Conservation (phyloP, 139 green algal genomes). For the Micractinium conductrix region DNA sequence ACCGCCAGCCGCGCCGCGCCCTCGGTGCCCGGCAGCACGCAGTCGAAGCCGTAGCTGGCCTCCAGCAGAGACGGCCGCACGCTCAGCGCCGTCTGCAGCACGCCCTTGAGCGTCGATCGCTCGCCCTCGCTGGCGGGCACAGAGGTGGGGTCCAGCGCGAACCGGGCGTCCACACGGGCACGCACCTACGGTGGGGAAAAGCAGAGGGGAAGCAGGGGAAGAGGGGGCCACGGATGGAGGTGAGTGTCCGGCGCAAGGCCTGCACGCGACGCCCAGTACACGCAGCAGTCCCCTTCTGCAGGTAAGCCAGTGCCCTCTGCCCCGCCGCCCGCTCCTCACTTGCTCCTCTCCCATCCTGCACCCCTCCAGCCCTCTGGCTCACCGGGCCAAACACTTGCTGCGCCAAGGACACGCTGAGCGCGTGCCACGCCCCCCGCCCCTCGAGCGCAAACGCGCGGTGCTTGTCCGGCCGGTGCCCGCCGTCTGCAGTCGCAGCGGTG, state of each 20-base stretch:
- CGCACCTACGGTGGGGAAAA: conserved; percentile 47
- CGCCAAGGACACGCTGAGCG: conserved; percentile 60
- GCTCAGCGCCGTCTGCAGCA: conserved; percentile 46
- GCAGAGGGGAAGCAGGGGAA: background rate
- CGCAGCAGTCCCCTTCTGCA: too few relatives aligned
- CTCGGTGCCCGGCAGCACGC: conserved; percentile 62
- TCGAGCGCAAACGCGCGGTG: conserved; percentile 73
- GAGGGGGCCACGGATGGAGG: background rate
- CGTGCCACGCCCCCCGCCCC: conserved; percentile 72
- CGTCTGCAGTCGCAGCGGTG: too few relatives aligned
- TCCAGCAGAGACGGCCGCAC: conserved; percentile 71
- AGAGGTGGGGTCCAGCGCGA: conserved; percentile 59
- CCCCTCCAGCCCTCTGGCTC: background rate
- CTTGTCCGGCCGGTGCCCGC: conserved; percentile 34
- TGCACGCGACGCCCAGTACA: background rate
- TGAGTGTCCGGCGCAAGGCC: background rate
- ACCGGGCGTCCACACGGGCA: conserved; percentile 65
- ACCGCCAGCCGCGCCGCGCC: conserved; percentile 66
- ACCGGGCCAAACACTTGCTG: conserved; percentile 82
- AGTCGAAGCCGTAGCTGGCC: conserved; percentile 57
- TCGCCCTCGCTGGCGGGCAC: conserved; percentile 47
- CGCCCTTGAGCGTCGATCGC: conserved; percentile 44
- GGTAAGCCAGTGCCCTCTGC: too few relatives aligned
- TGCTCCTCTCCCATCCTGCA: background rate
- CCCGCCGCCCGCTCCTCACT: too few relatives aligned